A percentile compares a stretch with the other conserved stretches of the same genome.
Evolutionary conservation across 208 protist genomes (phyloP).

Genomic region (Crithidia bombi): DNA sequence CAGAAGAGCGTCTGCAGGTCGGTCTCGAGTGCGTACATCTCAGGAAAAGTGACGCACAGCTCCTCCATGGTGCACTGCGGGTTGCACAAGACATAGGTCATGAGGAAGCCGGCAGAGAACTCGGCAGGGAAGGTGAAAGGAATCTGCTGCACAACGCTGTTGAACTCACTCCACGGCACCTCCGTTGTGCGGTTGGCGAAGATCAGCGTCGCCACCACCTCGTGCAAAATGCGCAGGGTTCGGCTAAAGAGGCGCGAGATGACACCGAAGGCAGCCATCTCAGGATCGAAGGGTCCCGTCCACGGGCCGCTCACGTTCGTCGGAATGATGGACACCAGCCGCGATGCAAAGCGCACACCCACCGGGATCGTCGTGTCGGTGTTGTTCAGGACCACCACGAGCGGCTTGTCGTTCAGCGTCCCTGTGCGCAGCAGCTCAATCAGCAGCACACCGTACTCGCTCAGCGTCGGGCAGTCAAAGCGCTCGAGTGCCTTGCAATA

Average conservation of each 20-base stretch:
- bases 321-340: slow-evolving; percentile 84
- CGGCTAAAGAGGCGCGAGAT: slow-evolving; percentile 69
- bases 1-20: slow-evolving; percentile 82
- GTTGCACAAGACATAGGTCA: slow-evolving; percentile 79
- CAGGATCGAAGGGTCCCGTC: slow-evolving; percentile 79
- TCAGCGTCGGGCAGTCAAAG: slow-evolving; percentile 73
- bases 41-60: slow-evolving; percentile 61
- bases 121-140: slow-evolving; percentile 76
- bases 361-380: slow-evolving; percentile 19
- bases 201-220: slow-evolving; percentile 65
- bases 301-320: slow-evolving; percentile 68
- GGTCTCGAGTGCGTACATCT: slow-evolving; percentile 49
- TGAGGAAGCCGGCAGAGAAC: slow-evolving; percentile 80
- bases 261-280: slow-evolving; percentile 86
- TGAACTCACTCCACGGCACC: slow-evolving; percentile 62
- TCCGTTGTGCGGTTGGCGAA: slow-evolving; percentile 51
- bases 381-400: slow-evolving; percentile 46
- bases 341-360: slow-evolving; percentile 71
- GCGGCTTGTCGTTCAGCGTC: slow-evolving; percentile 50
- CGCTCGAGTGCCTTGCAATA: slow-evolving; percentile 68
- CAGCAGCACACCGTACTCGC: slow-evolving; percentile 82
- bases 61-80: slow-evolving; percentile 55
- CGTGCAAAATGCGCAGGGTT: slow-evolving; percentile 75
- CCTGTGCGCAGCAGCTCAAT: slow-evolving; percentile 86
- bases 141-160: slow-evolving; percentile 50